These are phyloP conservation scores for Venturia effusa DNA, from an alignment of 2,329 filamentous ascomycete genomes.

Conservation along the genomic window DNA sequence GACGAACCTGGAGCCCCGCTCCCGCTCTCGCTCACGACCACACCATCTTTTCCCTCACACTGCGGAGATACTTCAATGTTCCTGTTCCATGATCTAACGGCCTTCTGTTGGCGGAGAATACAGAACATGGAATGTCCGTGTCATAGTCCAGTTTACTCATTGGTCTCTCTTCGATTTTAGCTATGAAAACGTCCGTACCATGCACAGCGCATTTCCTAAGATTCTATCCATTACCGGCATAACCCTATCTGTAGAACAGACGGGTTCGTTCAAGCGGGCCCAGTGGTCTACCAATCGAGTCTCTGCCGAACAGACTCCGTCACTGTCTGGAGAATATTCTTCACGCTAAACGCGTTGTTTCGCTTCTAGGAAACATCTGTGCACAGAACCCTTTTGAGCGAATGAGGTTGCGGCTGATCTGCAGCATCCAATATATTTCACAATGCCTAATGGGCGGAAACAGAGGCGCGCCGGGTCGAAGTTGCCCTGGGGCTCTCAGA, in stretches of 20 bases:
- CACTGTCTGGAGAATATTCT: background rate
- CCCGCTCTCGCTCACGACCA: no score
- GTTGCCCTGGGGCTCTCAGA: background rate
- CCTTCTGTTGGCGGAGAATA: background rate
- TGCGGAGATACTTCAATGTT: background rate
- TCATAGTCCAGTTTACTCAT: background rate
- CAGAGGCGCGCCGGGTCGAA: background rate
- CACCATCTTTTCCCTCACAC: background rate
- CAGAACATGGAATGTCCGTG: background rate
- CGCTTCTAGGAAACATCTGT: background rate
- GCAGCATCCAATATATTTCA: conserved; percentile 5
- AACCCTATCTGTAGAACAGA: conserved; percentile 1
- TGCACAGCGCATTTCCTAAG: background rate
- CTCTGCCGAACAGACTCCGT: background rate
- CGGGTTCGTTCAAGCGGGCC: background rate
- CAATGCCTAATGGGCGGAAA: background rate
- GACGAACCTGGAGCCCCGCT: no score
- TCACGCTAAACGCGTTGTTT: background rate
- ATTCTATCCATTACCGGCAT: conserved; percentile 3
- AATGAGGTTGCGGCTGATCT: conserved; percentile 3
- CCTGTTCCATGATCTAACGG: background rate
- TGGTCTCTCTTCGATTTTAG: background rate
- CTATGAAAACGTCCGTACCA: background rate
- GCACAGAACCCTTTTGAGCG: background rate
- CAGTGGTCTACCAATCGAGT: background rate